Evolutionary conservation across 2,329 filamentous ascomycete genomes (phyloP).

Genomic region (Coniochaeta pulveracea): DNA sequence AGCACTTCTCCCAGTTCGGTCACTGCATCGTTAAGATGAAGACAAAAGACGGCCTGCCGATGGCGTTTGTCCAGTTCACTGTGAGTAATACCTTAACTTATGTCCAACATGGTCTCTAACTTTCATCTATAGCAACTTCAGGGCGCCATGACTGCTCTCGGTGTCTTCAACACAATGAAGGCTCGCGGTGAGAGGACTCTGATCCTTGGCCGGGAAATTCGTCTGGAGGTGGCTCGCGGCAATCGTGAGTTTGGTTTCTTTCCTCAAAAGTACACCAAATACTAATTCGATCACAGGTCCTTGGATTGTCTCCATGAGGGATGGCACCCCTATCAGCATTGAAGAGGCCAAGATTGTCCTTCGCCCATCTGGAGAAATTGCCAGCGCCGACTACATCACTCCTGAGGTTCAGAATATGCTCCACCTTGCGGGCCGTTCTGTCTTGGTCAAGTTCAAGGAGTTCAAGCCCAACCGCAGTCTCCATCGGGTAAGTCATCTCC

Average conservation of each 20-base stretch:
- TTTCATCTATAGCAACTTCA: too few relatives aligned
- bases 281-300: too few relatives aligned
- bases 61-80: slow-evolving; percentile 55
- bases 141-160: too few relatives aligned
- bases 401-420: too few relatives aligned
- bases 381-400: too few relatives aligned
- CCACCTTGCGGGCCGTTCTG: too few relatives aligned
- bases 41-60: slow-evolving; percentile 39
- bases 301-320: too few relatives aligned
- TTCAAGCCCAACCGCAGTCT: slow-evolving; percentile 41
- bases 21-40: slow-evolving; percentile 52
- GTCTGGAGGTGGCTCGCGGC: slow-evolving; percentile 48
- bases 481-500: slow-evolving; percentile 27
- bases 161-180: too few relatives aligned
- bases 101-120: not conserved
- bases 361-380: too few relatives aligned
- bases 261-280: too few relatives aligned
- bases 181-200: slow-evolving; percentile 30
- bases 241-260: slow-evolving; percentile 34
- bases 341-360: slow-evolving; percentile 36
- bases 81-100: slow-evolving; percentile 24
- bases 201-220: slow-evolving; percentile 45
- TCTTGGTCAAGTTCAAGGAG: slow-evolving; percentile 36
- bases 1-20: slow-evolving; percentile 41
- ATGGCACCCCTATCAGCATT: slow-evolving; percentile 23